A percentile compares a stretch with the other conserved stretches of the same genome.
Conservation (phyloP, 2,329 filamentous ascomycete genomes). For the Sarocladiaceae sp. region DNA sequence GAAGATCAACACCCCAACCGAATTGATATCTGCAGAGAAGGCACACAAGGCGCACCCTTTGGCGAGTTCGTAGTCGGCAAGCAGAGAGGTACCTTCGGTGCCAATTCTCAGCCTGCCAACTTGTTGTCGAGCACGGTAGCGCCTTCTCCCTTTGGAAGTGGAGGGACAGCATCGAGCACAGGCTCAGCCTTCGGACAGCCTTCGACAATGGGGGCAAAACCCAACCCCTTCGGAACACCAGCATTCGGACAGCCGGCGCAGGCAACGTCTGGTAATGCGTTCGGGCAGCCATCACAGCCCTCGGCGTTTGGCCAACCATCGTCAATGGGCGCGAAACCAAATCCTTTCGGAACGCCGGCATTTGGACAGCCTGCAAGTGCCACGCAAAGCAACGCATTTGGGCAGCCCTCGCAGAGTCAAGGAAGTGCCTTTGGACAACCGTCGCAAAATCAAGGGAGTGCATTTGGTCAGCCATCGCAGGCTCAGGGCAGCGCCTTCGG, state of each 20-base stretch:
- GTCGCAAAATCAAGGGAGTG: slow-evolving; percentile 10
- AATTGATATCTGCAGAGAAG: slow-evolving; percentile 52
- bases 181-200: slow-evolving; percentile 33
- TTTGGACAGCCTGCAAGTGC: slow-evolving; percentile 13
- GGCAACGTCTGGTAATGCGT: slow-evolving; percentile 20
- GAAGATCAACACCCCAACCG: slow-evolving; percentile 71
- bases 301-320: slow-evolving; percentile 35
- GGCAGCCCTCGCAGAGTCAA: slow-evolving; percentile 14
- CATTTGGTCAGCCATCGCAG: slow-evolving; percentile 10
- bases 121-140: slow-evolving; percentile 4
- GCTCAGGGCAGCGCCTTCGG: slow-evolving; percentile 31
- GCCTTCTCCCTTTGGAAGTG: slow-evolving; percentile 25
- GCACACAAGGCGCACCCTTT: slow-evolving; percentile 35
- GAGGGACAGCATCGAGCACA: slow-evolving; percentile 8
- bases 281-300: slow-evolving; percentile 22
- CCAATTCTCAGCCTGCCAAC: slow-evolving; percentile 18
- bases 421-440: neutral
- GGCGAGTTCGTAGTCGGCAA: slow-evolving; percentile 38
- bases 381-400: slow-evolving; percentile 26
- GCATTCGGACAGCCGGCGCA: slow-evolving; percentile 11
- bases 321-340: slow-evolving; percentile 24
- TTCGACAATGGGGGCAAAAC: slow-evolving; percentile 23
- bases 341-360: slow-evolving; percentile 31
- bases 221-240: slow-evolving; percentile 32
- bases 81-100: slow-evolving; percentile 12